Conservation (phyloP, 805 yeast genomes). For the Pichia californica region DNA sequence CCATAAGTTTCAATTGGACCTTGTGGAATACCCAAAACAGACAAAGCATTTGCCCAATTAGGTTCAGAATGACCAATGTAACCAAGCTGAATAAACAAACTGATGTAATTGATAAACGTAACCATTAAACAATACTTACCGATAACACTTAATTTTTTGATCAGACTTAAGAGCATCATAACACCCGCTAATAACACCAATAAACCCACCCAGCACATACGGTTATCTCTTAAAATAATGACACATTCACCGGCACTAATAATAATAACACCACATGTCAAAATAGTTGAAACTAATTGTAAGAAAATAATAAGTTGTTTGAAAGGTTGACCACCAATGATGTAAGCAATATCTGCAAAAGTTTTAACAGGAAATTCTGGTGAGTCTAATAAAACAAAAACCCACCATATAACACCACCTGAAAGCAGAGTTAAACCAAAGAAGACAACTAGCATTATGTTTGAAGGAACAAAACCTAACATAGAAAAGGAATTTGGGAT, state of each 20-base stretch:
- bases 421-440: conserved; percentile 30
- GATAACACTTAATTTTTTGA: conserved; percentile 33
- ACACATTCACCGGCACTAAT: conserved; percentile 36
- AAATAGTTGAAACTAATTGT: conserved; percentile 34
- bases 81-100: conserved; percentile 16
- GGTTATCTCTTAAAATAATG: conserved; percentile 29
- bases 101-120: conserved; percentile 15
- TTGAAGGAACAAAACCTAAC: conserved; percentile 9
- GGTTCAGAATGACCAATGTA: conserved; percentile 12
- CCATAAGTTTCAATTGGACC: conserved; percentile 19
- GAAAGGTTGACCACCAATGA: conserved; percentile 29
- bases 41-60: conserved; percentile 17
- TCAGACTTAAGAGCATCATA: conserved; percentile 37
- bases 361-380: conserved; percentile 36
- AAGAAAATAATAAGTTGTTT: conserved; percentile 28
- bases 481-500: conserved; percentile 9
- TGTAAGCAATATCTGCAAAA: conserved; percentile 35
- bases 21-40: conserved; percentile 14
- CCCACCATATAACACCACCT: conserved; percentile 33
- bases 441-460: conserved; percentile 7
- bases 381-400: conserved; percentile 33
- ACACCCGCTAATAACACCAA: conserved; percentile 34
- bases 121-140: conserved; percentile 19
- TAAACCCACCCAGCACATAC: conserved; percentile 34
- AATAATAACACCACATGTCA: conserved; percentile 34